phyloP scores from a whole-genome alignment of 805 yeast genomes.

The Candida odintsovae region DNA sequence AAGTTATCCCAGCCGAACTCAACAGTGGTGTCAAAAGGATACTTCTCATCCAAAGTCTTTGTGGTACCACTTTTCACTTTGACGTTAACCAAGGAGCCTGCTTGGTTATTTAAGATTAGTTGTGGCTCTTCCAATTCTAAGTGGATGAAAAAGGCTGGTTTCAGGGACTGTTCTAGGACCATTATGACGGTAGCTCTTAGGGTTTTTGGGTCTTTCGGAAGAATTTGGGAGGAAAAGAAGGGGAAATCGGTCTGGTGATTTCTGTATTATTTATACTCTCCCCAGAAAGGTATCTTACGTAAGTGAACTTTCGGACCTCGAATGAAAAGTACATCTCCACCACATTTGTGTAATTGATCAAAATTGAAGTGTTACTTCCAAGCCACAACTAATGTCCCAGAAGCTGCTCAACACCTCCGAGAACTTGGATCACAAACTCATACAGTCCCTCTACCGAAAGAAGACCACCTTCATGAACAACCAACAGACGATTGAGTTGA shows the following conservation, averaged over 20 bases:
- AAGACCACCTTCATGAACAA: not conserved
- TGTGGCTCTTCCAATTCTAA: constrained; percentile 30
- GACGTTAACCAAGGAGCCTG: constrained; percentile 26
- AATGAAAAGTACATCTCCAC: too few species aligned
- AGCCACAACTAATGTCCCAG: not conserved
- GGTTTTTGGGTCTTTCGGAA: not conserved
- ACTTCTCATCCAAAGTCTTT: constrained; percentile 29
- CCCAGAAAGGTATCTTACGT: too few species aligned
- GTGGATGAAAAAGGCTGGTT: constrained; percentile 34
- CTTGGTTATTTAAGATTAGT: constrained; percentile 22
- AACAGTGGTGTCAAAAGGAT: constrained; percentile 34
- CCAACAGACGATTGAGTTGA: not conserved
- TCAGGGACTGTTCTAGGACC: constrained; percentile 13
- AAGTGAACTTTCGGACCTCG: too few species aligned
- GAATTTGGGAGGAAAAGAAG: not conserved
- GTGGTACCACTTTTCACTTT: constrained; percentile 30
- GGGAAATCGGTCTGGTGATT: not conserved
- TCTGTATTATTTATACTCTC: too few species aligned
- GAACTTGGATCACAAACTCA: not conserved
- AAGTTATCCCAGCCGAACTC: constrained; percentile 44
- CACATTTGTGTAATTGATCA: too few species aligned
- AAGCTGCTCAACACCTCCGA: not conserved
- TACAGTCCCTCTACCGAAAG: not conserved
- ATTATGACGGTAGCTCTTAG: not conserved
- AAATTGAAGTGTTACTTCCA: too few species aligned